Conservation (phyloP, 257 asterid genomes). For the Galeopsis tetrahit region DNA sequence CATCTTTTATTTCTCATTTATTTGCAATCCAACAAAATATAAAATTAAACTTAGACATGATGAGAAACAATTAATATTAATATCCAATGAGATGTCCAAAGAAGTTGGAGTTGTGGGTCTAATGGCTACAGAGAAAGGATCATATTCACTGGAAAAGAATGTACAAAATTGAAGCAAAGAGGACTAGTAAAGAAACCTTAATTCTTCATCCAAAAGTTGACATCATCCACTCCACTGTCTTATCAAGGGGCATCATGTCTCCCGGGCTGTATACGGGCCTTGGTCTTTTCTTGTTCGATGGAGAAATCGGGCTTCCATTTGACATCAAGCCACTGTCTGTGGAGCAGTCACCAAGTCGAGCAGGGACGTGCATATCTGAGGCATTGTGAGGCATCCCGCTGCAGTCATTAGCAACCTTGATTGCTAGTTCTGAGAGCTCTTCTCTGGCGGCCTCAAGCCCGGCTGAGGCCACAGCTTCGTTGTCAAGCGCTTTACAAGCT, state of each 20-base stretch:
- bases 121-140: constrained; percentile 24
- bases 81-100: background rate
- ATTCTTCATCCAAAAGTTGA: constrained; percentile 50
- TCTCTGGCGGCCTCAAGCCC: constrained; percentile 66
- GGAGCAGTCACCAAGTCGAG: constrained; percentile 63
- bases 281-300: constrained; percentile 63
- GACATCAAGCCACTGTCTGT: constrained; percentile 50
- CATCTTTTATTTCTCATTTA: no score
- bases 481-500: constrained; percentile 62
- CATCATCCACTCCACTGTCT: constrained; percentile 75
- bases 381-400: constrained; percentile 43
- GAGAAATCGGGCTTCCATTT: constrained; percentile 48
- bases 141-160: constrained; percentile 36
- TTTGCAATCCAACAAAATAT: background rate
- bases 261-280: constrained; percentile 45
- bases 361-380: constrained; percentile 41
- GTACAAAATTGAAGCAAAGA: constrained; percentile 42
- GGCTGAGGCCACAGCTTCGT: constrained; percentile 48
- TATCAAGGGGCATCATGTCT: constrained; percentile 50
- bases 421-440: constrained; percentile 72
- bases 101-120: constrained; percentile 15
- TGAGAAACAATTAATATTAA: background rate
- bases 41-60: background rate
- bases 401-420: constrained; percentile 63
- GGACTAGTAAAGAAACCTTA: background rate